Percentiles rank a stretch among this genome's conserved stretches.
Conservation (phyloP, 225 moss, liverwort and hornwort species). For the Lunularia cruciata region DNA sequence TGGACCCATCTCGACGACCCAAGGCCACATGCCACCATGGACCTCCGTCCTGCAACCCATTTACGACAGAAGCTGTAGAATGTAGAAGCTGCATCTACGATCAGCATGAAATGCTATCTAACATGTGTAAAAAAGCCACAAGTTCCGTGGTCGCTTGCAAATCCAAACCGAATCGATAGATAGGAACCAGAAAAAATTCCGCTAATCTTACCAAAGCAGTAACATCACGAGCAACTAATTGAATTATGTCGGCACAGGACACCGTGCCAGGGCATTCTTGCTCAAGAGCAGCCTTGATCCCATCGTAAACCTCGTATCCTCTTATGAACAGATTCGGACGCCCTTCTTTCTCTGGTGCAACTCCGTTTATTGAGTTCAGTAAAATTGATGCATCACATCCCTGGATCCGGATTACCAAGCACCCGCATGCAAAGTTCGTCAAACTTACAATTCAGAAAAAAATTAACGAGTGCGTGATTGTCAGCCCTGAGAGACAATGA, state of each 20-base stretch:
- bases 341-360: background rate
- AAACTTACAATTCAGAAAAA: too few species aligned
- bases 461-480: too few species aligned
- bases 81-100: too few species aligned
- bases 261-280: conserved; percentile 5
- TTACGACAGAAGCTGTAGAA: too few species aligned
- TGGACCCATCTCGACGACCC: conserved; percentile 64
- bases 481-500: too few species aligned
- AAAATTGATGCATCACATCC: conserved; percentile 15
- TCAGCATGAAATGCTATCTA: too few species aligned
- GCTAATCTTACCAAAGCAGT: background rate
- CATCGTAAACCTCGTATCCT: background rate
- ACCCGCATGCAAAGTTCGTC: too few species aligned
- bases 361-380: background rate
- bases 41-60: conserved; percentile 45
- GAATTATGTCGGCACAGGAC: conserved; percentile 11
- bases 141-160: too few species aligned
- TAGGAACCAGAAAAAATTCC: too few species aligned
- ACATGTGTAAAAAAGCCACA: too few species aligned
- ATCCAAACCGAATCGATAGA: too few species aligned
- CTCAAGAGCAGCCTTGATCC: conserved; percentile 5
- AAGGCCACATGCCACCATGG: conserved; percentile 29
- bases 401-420: too few species aligned
- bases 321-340: background rate
- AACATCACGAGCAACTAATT: conserved; percentile 2